These are phyloP conservation scores for Delphinella strobiligena DNA, from an alignment of 2,329 filamentous ascomycete species.

Conservation along the genomic window DNA sequence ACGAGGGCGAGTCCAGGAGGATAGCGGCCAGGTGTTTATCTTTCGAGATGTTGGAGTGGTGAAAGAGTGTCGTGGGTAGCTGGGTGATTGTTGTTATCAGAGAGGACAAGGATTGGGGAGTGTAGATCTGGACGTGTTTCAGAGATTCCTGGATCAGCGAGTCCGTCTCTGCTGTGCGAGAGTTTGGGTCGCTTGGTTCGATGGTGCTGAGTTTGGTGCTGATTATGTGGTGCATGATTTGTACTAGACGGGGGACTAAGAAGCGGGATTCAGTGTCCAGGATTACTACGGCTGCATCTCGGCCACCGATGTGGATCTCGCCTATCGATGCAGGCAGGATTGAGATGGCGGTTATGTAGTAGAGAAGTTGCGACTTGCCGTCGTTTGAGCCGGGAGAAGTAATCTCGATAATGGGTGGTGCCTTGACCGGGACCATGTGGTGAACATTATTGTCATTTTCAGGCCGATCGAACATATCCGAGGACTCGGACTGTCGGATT, in stretches of 20 bases:
- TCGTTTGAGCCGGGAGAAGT: slow-evolving; percentile 37
- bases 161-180: too few relatives aligned
- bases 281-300: slow-evolving; percentile 39
- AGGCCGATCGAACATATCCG: too few relatives aligned
- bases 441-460: neutral
- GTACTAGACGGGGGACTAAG: slow-evolving; percentile 34
- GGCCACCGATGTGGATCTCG: slow-evolving; percentile 28
- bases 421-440: neutral
- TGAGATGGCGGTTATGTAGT: slow-evolving; percentile 40
- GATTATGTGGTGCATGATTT: slow-evolving; percentile 23
- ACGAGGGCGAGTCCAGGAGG: slow-evolving; percentile 41
- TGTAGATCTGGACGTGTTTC: slow-evolving; percentile 47
- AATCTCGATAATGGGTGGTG: slow-evolving; percentile 39
- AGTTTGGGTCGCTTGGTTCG: neutral
- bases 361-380: slow-evolving; percentile 49
- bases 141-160: slow-evolving; percentile 33
- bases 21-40: slow-evolving; percentile 37
- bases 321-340: slow-evolving; percentile 33
- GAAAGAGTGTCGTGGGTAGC: slow-evolving; percentile 40
- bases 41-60: slow-evolving; percentile 32
- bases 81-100: slow-evolving; percentile 37
- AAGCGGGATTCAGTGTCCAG: slow-evolving; percentile 46
- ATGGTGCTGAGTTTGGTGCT: neutral
- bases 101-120: slow-evolving; percentile 38
- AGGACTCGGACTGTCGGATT: too few relatives aligned